Base-by-base conservation (phyloP, 371 early-diverging fungal species). In the Capniomyces stellatus region DNA sequence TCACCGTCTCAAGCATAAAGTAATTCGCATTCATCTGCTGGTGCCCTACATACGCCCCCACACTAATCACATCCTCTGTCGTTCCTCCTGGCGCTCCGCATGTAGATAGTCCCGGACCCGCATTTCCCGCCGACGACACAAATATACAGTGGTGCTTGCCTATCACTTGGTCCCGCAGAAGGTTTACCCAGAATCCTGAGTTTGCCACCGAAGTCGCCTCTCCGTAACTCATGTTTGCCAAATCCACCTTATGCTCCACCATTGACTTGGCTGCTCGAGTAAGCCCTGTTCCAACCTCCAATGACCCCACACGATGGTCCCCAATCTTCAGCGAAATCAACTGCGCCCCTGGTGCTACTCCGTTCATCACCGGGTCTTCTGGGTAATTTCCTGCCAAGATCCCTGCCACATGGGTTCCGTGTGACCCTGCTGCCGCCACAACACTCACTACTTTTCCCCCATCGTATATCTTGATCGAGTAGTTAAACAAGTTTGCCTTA, bases 171-270 rank as follows among this genome's bases (percentile, higher is more conserved):
- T 85, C 76, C 15, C 79, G 75, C 29, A 93, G 65, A 28, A 87
- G 55, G 52, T 85, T 76, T 51, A 85, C 76, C 65, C 87, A 89
- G 54, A 83, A 80, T 28, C 94, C 94, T 23, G 64, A 64, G 56
- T 85, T 76, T 28, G 88, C 74, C 12, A 77, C 64, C 31, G 78
- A 65, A 6, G 78, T 63, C 1, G 85, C 77, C 74, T 94, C 94
- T 54, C 94, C 94, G 61, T 82, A 95, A 27, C 87, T 86, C 79
- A 96, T 89, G 70, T 96, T 96, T 50, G 90, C 93, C n/a, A 94
- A 71, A 57, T 93, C 92, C 12, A 76, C 74, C 60, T 83, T 80
- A 60, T 84, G 70, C 57, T 76, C 81, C 27, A 75, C 78, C 47
- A 79, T 73, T 58, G 87, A 87, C 28, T 73, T 74, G 25, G 81